A percentile compares a stretch with the other conserved stretches of the same genome.
Evolutionary conservation across 2,329 filamentous ascomycete genomes (phyloP).

Genomic region (Massarina eburnea): DNA sequence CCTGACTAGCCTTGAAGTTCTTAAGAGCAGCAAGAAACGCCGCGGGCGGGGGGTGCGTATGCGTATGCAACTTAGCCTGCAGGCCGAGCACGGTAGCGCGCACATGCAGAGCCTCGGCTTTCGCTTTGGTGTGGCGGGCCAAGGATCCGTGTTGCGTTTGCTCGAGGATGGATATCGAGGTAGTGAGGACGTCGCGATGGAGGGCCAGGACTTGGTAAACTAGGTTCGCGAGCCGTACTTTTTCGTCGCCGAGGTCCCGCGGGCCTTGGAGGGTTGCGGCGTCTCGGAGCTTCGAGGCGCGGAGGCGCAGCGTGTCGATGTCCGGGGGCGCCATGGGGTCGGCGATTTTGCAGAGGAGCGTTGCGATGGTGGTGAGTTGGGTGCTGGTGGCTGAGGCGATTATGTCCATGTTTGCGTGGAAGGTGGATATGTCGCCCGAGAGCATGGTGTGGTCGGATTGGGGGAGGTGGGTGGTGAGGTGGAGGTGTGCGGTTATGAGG

Average conservation of each 20-base stretch:
- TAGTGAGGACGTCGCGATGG: slow-evolving; percentile 42
- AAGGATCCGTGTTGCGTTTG: slow-evolving; percentile 51
- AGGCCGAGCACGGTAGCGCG: slow-evolving; percentile 47
- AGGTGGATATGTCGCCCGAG: slow-evolving; percentile 41
- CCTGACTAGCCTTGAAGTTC: slow-evolving; percentile 33
- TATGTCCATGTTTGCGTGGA: slow-evolving; percentile 42
- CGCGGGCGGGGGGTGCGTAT: slow-evolving; percentile 26
- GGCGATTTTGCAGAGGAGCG: slow-evolving; percentile 37
- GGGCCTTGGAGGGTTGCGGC: slow-evolving; percentile 19
- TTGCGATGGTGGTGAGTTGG: slow-evolving; percentile 31
- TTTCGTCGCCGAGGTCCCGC: slow-evolving; percentile 27
- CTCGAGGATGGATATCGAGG: slow-evolving; percentile 48
- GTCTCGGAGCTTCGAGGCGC: slow-evolving; percentile 12
- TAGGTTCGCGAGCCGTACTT: slow-evolving; percentile 38
- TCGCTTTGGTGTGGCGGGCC: slow-evolving; percentile 44
- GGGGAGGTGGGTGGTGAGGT: slow-evolving; percentile 41
- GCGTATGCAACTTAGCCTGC: slow-evolving; percentile 41
- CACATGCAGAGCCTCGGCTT: slow-evolving; percentile 46
- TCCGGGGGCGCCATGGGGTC: slow-evolving; percentile 19
- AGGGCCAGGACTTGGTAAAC: slow-evolving; percentile 35
- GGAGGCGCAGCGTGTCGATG: slow-evolving; percentile 11
- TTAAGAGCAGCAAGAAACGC: slow-evolving; percentile 35
- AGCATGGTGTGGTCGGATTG: slow-evolving; percentile 44
- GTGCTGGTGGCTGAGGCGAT: slow-evolving; percentile 39
- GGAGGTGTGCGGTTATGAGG: slow-evolving; percentile 44